Evolutionary conservation across 495 filamentous ascomycete genomes (phyloP).

Genomic region (Xylaria castorea): DNA sequence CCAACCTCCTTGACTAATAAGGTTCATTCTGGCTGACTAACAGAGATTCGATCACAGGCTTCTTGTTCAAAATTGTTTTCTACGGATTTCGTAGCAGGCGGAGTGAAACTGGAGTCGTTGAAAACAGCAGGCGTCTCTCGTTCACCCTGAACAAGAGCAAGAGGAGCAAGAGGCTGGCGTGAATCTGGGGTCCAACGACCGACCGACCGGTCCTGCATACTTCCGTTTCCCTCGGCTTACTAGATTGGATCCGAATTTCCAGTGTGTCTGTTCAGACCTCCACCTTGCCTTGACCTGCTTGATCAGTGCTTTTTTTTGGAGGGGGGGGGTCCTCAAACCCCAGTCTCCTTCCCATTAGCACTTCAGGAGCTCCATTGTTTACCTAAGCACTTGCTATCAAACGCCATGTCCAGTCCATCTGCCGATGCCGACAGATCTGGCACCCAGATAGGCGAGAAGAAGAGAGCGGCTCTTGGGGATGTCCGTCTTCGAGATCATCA

Average conservation of each 20-base stretch:
- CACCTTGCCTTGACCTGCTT: not conserved
- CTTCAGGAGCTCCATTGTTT: not conserved
- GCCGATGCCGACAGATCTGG: not conserved
- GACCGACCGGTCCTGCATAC: slow-evolving; percentile 7
- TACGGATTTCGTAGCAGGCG: not conserved
- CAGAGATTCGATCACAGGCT: not conserved
- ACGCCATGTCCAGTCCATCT: slow-evolving; percentile 6
- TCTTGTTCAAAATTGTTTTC: not conserved
- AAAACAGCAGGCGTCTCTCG: not conserved
- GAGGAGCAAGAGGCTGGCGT: not conserved
- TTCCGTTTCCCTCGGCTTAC: not conserved
- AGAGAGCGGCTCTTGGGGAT: slow-evolving; percentile 49
- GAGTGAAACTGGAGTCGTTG: not conserved
- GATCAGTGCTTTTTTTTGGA: not conserved
- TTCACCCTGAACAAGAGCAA: not conserved
- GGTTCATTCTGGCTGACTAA: not conserved
- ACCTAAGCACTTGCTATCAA: not conserved
- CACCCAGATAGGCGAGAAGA: slow-evolving; percentile 25
- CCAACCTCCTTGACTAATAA: not conserved
- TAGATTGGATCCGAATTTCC: not conserved
- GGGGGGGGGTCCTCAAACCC: not conserved
- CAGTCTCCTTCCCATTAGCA: not conserved
- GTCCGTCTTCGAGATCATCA: slow-evolving; percentile 56
- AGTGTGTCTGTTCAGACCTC: not conserved
- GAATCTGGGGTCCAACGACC: not conserved